phyloP scores from a whole-genome alignment of 176 grass and related monocot genomes.

The Echinochloa phyllopogon region DNA sequence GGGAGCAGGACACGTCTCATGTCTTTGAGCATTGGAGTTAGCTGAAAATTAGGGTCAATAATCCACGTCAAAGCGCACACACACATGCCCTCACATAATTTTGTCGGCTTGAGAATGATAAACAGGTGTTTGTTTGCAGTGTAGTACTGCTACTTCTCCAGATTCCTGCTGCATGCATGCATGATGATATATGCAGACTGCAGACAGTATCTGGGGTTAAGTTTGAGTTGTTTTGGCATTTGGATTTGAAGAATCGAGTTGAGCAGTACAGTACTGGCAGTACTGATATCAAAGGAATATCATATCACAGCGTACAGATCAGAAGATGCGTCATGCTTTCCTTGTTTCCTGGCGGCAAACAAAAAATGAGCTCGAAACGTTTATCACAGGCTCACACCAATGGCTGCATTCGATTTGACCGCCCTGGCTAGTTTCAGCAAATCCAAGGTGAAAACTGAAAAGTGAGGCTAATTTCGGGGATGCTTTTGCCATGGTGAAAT shows the following conservation, averaged over 20 bases:
- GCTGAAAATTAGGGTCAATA: background rate
- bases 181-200: background rate
- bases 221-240: background rate
- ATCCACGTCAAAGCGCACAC: background rate
- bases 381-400: background rate
- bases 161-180: slow-evolving; percentile 3
- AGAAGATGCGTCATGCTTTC: background rate
- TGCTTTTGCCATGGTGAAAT: background rate
- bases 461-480: background rate
- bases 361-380: slow-evolving; percentile 16
- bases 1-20: slow-evolving; percentile 10
- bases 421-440: background rate
- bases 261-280: background rate
- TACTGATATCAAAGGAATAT: slow-evolving; percentile 1
- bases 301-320: slow-evolving; percentile 19
- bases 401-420: background rate
- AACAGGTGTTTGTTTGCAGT: background rate
- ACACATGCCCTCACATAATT: slow-evolving; percentile 4
- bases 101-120: background rate
- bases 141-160: background rate
- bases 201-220: slow-evolving; percentile 3
- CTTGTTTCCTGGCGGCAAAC: slow-evolving; percentile 20
- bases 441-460: background rate
- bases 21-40: background rate
- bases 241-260: slow-evolving; percentile 8